These are phyloP conservation scores for Volvariella surrecta DNA, from an alignment of 1,284 basidiomycete genomes.

Conservation along the genomic window DNA sequence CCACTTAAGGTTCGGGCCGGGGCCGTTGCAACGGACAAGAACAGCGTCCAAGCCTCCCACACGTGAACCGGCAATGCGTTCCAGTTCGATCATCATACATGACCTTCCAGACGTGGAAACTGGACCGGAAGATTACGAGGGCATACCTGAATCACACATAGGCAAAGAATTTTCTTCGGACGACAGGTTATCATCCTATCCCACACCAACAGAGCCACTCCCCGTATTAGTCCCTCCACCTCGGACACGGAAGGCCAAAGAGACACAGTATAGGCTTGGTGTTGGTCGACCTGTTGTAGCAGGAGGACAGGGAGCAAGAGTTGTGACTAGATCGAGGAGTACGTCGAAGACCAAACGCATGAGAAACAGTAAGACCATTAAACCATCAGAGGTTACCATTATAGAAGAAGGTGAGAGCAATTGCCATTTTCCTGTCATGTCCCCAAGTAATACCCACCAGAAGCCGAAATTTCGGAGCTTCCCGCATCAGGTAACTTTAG, in stretches of 20 bases:
- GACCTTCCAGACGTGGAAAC: slow-evolving; percentile 42
- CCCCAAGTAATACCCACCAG: too few relatives aligned
- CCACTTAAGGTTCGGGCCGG: neutral
- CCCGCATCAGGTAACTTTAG: too few relatives aligned
- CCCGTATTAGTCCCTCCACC: slow-evolving; percentile 23
- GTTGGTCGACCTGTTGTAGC: slow-evolving; percentile 60
- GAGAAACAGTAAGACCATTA: slow-evolving; percentile 40
- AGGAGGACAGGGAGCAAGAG: slow-evolving; percentile 54
- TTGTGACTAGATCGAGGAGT: slow-evolving; percentile 49
- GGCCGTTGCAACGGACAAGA: neutral
- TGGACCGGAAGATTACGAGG: slow-evolving; percentile 14
- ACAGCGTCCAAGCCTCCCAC: slow-evolving; percentile 12
- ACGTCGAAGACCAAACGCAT: slow-evolving; percentile 38
- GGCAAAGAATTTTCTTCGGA: too few relatives aligned
- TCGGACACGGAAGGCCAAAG: slow-evolving; percentile 60
- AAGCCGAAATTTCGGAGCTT: too few relatives aligned
- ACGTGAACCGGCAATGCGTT: slow-evolving; percentile 24
- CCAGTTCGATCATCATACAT: slow-evolving; percentile 30
- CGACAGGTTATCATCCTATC: neutral
- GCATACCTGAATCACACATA: slow-evolving; percentile 23
- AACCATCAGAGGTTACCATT: slow-evolving; percentile 48
- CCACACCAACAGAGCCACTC: slow-evolving; percentile 12
- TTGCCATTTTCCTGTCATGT: too few relatives aligned
- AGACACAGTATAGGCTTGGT: slow-evolving; percentile 58
- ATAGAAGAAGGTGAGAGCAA: slow-evolving; percentile 36